A percentile compares a stretch with the other conserved stretches of the same genome.
These are phyloP conservation scores for Phanerochaete sordida DNA, from an alignment of 768 basidiomycete species.

Conservation along the genomic window DNA sequence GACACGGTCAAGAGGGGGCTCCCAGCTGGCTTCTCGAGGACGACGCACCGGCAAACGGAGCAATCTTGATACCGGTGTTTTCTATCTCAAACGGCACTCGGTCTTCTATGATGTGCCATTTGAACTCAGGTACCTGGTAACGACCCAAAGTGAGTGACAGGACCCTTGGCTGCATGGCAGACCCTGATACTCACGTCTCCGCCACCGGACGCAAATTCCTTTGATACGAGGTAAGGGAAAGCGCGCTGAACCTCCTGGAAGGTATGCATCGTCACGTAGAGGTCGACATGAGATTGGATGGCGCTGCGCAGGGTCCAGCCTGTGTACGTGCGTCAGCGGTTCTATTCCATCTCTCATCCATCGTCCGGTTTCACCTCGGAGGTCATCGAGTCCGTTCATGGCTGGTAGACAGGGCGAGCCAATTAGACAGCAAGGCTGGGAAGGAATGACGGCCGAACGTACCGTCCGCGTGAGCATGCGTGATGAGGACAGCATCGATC, in stretches of 20 bases:
- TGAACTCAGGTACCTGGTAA: conserved; percentile 71
- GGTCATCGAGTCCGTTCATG: conserved; percentile 88
- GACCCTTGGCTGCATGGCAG: neutral
- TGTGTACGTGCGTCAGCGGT: conserved; percentile 24
- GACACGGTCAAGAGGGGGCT: conserved; percentile 14
- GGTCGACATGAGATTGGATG: conserved; percentile 70
- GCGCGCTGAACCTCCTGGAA: conserved; percentile 62
- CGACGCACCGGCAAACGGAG: conserved; percentile 60
- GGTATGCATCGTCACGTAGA: conserved; percentile 67
- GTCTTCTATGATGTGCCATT: conserved; percentile 79
- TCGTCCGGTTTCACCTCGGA: conserved; percentile 53
- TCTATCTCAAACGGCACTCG: conserved; percentile 63
- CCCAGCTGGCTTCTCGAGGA: neutral
- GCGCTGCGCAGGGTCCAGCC: conserved; percentile 69
- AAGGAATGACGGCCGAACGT: conserved; percentile 8
- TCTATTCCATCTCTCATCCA: neutral
- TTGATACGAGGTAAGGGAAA: conserved; percentile 81
- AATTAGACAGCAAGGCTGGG: conserved; percentile 1
- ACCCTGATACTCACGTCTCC: conserved; percentile 53
- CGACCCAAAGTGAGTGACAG: neutral
- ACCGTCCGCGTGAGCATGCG: conserved; percentile 87
- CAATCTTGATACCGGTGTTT: conserved; percentile 58
- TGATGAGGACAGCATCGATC: conserved; percentile 76
- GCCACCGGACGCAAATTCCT: conserved; percentile 74
- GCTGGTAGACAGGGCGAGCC: conserved; percentile 35